Evolutionary conservation across 768 basidiomycete species (phyloP).

Genomic region (Macrolepiota dolichaula): DNA sequence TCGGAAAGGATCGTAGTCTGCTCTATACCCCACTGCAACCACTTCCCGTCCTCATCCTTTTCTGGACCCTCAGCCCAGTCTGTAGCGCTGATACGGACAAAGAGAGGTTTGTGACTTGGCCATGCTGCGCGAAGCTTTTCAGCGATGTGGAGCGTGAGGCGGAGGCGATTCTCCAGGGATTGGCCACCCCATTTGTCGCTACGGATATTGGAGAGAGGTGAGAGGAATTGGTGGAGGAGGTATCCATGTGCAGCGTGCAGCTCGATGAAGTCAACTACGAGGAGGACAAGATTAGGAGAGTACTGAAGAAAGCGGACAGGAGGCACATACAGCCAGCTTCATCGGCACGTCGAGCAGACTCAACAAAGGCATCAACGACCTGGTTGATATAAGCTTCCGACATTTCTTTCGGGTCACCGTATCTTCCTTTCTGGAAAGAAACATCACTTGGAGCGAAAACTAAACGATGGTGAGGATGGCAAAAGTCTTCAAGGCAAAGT

Average conservation of each 20-base stretch:
- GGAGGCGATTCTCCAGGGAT: slow-evolving; percentile 1
- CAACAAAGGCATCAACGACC: slow-evolving; percentile 59
- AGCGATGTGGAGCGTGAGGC: neutral
- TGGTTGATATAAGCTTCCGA: slow-evolving; percentile 48
- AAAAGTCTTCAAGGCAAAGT: neutral
- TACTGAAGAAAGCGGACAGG: neutral
- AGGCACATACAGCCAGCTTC: slow-evolving; percentile 53
- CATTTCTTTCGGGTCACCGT: slow-evolving; percentile 57
- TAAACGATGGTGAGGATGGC: slow-evolving; percentile 20
- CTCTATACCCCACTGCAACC: slow-evolving; percentile 74
- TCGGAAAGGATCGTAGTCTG: slow-evolving; percentile 61
- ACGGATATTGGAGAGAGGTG: slow-evolving; percentile 7
- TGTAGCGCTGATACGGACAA: slow-evolving; percentile 50
- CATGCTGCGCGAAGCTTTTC: slow-evolving; percentile 4
- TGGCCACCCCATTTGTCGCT: slow-evolving; percentile 4
- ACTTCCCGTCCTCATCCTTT: slow-evolving; percentile 52
- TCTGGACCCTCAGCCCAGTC: slow-evolving; percentile 64
- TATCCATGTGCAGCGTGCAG: slow-evolving; percentile 72
- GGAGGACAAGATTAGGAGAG: neutral
- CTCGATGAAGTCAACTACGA: slow-evolving; percentile 65
- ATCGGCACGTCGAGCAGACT: slow-evolving; percentile 51
- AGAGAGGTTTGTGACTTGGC: slow-evolving; percentile 7
- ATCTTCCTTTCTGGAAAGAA: slow-evolving; percentile 43
- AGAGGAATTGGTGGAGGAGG: slow-evolving; percentile 59
- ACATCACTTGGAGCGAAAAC: slow-evolving; percentile 62